Base-by-base conservation (phyloP, 2,329 filamentous ascomycete species). In the Cladosporium sp. region DNA sequence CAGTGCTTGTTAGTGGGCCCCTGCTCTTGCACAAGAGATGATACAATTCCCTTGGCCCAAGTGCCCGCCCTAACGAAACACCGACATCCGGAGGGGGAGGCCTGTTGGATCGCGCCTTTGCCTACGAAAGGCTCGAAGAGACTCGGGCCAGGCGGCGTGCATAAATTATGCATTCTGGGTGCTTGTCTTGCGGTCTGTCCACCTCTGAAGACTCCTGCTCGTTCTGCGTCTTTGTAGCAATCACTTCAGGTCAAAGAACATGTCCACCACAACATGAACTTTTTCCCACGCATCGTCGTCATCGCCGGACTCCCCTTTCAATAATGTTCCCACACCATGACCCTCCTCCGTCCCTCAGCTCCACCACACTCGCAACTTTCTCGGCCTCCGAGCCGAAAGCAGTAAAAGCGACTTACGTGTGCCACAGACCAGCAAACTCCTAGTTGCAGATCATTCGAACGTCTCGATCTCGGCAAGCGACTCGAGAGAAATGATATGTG, bases 31-130 rank as follows among this genome's bases (percentile, higher is more conserved):
- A 34, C 32, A 32, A 54, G 10, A 54, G n/a, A 46, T 28, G 51
- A 54, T 51, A 54, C 51, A 54, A 54, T 54, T 30, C 14, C 28
- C 26, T 13, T 30, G 18, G 51, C 51, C 26, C 18, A 54, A 54
- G n/a, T 28, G 25, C 25, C 51, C 51, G 30, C 51, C 51, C 51
- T 54, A 23, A 54, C 51, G 51, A 54, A 54, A 54, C n/a, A 28
- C 51, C 51, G 51, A 54, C 26, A 54, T 28, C 25, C 51, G 51
- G 51, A 54, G 51, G 26, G 26, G 48, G 39, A 23, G 39, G 8
- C n/a, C 39, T n/a, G 39, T 21, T 32, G 2, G 30, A 32, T 11
- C 30, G 10, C 30, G n/a, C n/a, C 36, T n/a, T 43, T 43, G 8
- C 7, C 18, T 43, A 18, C 16, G 16, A 39, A 14, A 0, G 32